Evolutionary conservation across 495 filamentous ascomycete species (phyloP).

Genomic region (Acidomyces sp.): DNA sequence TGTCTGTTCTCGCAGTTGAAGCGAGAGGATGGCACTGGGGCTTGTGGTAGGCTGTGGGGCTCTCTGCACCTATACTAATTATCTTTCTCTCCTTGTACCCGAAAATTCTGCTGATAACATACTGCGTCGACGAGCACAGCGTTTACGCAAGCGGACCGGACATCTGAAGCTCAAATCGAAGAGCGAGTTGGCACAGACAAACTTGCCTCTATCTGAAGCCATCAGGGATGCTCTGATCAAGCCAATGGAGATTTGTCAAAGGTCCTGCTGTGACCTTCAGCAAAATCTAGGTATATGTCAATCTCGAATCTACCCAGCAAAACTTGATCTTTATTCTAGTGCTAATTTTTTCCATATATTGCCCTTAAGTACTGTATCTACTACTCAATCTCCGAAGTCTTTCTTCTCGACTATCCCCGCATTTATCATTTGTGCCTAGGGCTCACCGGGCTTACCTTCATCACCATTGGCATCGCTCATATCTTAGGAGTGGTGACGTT

Average conservation of each 20-base stretch:
- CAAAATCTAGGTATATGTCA: conserved; percentile 37
- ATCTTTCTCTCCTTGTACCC: conserved; percentile 39
- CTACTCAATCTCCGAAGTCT: conserved; percentile 57
- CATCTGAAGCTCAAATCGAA: conserved; percentile 21
- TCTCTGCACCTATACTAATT: conserved; percentile 32
- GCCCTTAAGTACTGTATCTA: conserved; percentile 51
- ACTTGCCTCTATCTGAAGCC: conserved; percentile 32
- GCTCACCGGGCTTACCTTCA: conserved; percentile 47
- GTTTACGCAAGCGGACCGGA: conserved; percentile 33
- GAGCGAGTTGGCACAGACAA: conserved; percentile 23
- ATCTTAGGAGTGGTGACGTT: conserved; percentile 40
- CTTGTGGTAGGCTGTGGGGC: conserved; percentile 32
- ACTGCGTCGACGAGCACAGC: conserved; percentile 38
- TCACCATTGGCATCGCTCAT: conserved; percentile 44
- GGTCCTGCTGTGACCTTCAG: conserved; percentile 48
- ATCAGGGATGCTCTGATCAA: conserved; percentile 44
- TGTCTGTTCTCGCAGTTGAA: conserved; percentile 46
- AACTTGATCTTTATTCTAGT: too few species aligned
- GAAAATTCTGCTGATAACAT: conserved; percentile 39
- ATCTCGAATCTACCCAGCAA: too few species aligned
- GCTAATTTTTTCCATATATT: too few species aligned
- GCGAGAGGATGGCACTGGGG: conserved; percentile 30
- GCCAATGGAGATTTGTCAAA: conserved; percentile 47
- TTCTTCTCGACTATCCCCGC: conserved; percentile 50
- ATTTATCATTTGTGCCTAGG: conserved; percentile 49